Evolutionary conservation across 2,329 filamentous ascomycete species (phyloP), one percentile per base, ranked within the genome.

Genomic region (Pseudocercospora fijiensis): DNA sequence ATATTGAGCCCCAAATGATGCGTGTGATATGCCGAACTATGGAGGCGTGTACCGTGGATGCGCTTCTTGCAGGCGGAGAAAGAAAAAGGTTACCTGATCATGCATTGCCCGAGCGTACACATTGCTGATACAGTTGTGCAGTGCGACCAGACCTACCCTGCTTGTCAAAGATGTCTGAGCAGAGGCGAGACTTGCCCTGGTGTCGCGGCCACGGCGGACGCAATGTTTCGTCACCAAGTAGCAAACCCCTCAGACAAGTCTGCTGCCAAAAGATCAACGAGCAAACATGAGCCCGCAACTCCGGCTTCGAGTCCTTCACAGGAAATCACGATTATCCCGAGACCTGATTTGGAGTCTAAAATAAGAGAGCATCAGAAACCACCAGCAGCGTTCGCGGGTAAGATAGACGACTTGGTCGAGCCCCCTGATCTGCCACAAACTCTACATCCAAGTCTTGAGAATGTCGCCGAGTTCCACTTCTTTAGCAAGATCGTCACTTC

Each of bases 31-130:
- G 49, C 49, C 49, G 16, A 52, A 52, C 13, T 52, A 52, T 52
- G 49, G 49, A 27, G 49, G 49, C 24, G 49, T 52, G 24, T 52
- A 52, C 16, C 49, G 49, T 26, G 49, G 49, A n/a, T 52, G 49
- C 24, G 9, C 20, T 27, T n/a, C 20, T 52, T 52, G 49, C 49
- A 24, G 49, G 5, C 49, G 16, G 49, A 52, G 26, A 16, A 52
- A 52, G 49, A 53, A 53, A 13, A 53, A 30, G 49, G 49, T 53
- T 28, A 41, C 37, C 10, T 41, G n/a, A n/a, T 41, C 5, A 18
- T 41, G 37, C 37, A 41, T 9, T 41, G 37, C 37, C 16, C 2
- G 18, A 7, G 16, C 1, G 37, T n/a, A 24, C 13, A 18, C 45
- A 22, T 28, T 27, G 26, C 26, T 53, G 10, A 53, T 28, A n/a